A percentile compares a stretch with the other conserved stretches of the same genome.
Conservation (phyloP, 169 alveolate species). For the Eimeria falciformis region DNA sequence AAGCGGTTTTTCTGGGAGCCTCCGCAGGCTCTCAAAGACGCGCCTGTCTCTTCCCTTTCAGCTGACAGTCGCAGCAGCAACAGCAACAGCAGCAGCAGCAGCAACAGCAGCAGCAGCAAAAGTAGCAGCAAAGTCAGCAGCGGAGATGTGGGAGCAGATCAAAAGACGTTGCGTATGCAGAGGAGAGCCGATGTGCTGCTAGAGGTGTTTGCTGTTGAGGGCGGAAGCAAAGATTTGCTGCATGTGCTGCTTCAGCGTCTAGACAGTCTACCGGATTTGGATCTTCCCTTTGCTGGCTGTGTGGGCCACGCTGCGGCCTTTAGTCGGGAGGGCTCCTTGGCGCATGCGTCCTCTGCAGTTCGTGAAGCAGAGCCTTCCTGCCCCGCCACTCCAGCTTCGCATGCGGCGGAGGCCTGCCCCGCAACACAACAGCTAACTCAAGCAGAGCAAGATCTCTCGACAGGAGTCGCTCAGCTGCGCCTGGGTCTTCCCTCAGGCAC, state of each 20-base stretch:
- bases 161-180: neutral
- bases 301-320: too few relatives aligned
- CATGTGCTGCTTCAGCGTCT: slow-evolving; percentile 55
- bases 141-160: neutral
- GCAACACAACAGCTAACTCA: too few relatives aligned
- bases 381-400: too few relatives aligned
- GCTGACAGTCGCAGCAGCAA: slow-evolving; percentile 4
- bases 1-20: slow-evolving; percentile 61
- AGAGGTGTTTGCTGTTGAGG: slow-evolving; percentile 45
- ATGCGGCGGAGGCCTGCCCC: too few relatives aligned
- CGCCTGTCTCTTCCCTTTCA: neutral
- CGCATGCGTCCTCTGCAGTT: too few relatives aligned
- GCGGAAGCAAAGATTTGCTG: slow-evolving; percentile 42
- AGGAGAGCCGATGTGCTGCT: neutral
- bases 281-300: slow-evolving; percentile 16
- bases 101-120: slow-evolving; percentile 38
- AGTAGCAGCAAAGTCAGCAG: neutral
- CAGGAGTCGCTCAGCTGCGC: too few relatives aligned
- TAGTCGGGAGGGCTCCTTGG: too few relatives aligned
- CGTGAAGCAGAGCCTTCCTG: too few relatives aligned
- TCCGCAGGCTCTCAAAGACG: neutral
- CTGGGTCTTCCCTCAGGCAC: too few relatives aligned
- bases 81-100: slow-evolving; percentile 49
- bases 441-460: too few relatives aligned
- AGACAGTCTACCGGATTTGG: slow-evolving; percentile 30